Base-by-base conservation (phyloP, 148 eudicot genomes). In the Chenopodium album region DNA sequence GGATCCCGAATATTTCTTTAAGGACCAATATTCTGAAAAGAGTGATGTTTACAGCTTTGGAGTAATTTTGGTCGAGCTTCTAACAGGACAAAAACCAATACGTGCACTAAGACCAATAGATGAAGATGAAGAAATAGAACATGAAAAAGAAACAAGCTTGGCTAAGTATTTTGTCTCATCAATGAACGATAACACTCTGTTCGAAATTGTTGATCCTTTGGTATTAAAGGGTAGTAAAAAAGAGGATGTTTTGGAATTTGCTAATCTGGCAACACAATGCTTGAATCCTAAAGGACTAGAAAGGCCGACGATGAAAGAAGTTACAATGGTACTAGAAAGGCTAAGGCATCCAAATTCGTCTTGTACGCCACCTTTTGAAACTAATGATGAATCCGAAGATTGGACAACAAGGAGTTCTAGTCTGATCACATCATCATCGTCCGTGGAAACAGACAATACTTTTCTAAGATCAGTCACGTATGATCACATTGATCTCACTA, bases 1-100 rank as follows among this genome's bases (percentile, higher is more conserved):
- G 3, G 88, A 86, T 54, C 88, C 88, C 0, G 84, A 86, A 50
- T 86, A 86, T 81, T 85, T 82, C 69, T 84, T 78, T 23, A 78
- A 82, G 20, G 81, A 78, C 29, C 84, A 81, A 66, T 78, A 83
- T 14, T 83, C 83, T 3, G 86, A 88, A 10, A 88, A 85, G 6
- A 67, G 71, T 11, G 41, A 67, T 67, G 71, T 67, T 69, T 69
- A 69, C 3, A 69, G 73, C 46, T 69, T 32, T 17, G 46, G 73
- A 6, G 44, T 69, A 7, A 69, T 31, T 7, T 46, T 69, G 4
- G 41, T 69, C 3, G 73, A 34, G 22, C 44, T 34, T 69, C 14
- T 69, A 2, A 34, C 71, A 14, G 46, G 71, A 28, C 7, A 65
- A 26, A 29, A 9, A n/a, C 29, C 69, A 2, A 65, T 65, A 1